Conservation (phyloP, 225 moss, liverwort and hornwort genomes). For the Physcomitrium patens region DNA sequence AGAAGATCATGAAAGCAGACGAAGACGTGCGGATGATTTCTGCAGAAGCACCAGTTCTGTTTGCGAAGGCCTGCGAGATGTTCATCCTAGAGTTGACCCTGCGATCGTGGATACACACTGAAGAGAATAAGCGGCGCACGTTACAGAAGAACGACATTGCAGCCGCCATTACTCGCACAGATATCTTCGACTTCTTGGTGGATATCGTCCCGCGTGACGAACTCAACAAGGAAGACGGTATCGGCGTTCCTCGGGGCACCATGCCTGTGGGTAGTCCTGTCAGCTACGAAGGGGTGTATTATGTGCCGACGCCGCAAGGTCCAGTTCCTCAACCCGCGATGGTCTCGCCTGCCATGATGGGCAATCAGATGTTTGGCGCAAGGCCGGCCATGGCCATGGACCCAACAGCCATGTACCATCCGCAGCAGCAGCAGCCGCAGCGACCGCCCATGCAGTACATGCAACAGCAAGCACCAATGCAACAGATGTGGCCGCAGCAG, state of each 20-base stretch:
- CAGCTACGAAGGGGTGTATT: conserved; percentile 54
- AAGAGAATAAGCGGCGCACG: conserved; percentile 74
- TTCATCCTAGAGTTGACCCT: conserved; percentile 71
- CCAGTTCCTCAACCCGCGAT: conserved; percentile 37
- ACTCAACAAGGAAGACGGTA: conserved; percentile 60
- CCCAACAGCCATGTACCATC: conserved; percentile 39
- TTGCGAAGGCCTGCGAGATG: conserved; percentile 77
- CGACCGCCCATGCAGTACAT: conserved; percentile 63
- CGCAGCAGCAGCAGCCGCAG: conserved; percentile 52
- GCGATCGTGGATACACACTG: conserved; percentile 76
- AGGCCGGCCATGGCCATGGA: not conserved
- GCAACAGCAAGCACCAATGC: conserved; percentile 64
- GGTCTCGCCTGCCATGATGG: conserved; percentile 32
- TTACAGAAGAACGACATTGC: conserved; percentile 75
- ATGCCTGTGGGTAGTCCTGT: conserved; percentile 60
- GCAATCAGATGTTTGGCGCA: conserved; percentile 59
- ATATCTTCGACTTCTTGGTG: conserved; percentile 75
- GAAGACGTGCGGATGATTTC: conserved; percentile 78
- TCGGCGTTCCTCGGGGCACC: conserved; percentile 53
- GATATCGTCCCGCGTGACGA: conserved; percentile 76
- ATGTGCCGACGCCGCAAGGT: conserved; percentile 51
- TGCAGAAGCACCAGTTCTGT: conserved; percentile 72
- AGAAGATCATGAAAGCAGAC: conserved; percentile 79
- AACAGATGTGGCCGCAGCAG: conserved; percentile 67
- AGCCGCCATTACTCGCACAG: conserved; percentile 60